Evolutionary conservation across 73 alveolate genomes (phyloP).

Genomic region (Blepharisma japonicum): DNA sequence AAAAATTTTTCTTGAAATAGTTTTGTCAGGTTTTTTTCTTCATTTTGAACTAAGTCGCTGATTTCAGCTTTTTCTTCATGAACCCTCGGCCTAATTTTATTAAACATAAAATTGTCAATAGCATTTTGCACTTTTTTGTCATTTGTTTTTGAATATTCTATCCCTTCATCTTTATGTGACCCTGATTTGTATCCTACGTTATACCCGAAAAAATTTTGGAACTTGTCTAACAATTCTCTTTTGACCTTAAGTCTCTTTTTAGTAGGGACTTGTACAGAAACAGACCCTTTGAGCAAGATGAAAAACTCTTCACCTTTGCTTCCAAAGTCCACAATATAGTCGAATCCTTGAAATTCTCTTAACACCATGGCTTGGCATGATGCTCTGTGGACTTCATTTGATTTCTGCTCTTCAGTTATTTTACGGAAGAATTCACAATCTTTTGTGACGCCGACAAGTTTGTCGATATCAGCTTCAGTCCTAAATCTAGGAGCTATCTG

Average conservation of each 20-base stretch:
- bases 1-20: constrained; percentile 12
- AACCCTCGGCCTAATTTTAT: not conserved
- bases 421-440: not conserved
- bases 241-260: constrained; percentile 28
- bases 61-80: not conserved
- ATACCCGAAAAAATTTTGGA: not conserved
- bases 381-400: constrained; percentile 1
- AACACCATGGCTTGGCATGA: constrained; percentile 15
- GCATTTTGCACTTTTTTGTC: not conserved
- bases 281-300: constrained; percentile 66
- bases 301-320: constrained; percentile 73
- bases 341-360: constrained; percentile 38
- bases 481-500: too few species aligned
- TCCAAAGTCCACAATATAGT: constrained; percentile 60
- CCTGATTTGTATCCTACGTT: not conserved
- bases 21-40: not conserved
- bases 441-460: not conserved
- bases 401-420: constrained; percentile 15
- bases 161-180: not conserved
- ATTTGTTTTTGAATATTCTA: not conserved
- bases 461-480: too few species aligned
- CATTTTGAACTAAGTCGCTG: not conserved
- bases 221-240: not conserved
- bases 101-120: not conserved
- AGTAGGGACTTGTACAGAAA: constrained; percentile 58